Base-by-base conservation (phyloP, 2,329 filamentous ascomycete genomes). In the Aspergillus brasiliensis region DNA sequence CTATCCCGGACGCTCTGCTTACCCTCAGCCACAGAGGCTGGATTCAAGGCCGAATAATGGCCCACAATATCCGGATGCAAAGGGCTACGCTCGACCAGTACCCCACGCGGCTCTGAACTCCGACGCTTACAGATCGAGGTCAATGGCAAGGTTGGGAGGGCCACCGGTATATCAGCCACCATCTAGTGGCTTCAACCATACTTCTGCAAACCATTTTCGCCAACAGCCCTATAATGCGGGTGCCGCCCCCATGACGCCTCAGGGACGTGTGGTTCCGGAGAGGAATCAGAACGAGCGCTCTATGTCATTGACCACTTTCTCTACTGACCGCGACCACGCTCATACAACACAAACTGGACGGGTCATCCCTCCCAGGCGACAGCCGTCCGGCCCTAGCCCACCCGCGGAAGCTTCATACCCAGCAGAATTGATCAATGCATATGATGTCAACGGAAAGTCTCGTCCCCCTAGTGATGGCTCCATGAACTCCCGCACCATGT, bases 251-350 rank as follows among this genome's bases (percentile, higher is more conserved):
- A 96, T 92, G 51, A 99, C 95, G 2, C 91, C 93, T 8, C 93
- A 97, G 74, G 95, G 95, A 31, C 86, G 95, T 62, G 83, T 95
- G 37, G 92, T 99, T 8, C 95, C 95, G 1, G 93, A 97, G 73
- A 88, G 94, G 56, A 90, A 93, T 62, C 91, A 96, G 58, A 94
- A 98, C 69, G 94, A 98, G 76, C 87, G 95, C 59, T 88, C 95
- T 64, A 98, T 98, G 95, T 97, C 94, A 48, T 89, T 99, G 89
- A 95, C 90, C 5, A 91, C 91, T 8, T 91, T 92, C 67, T 84
- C 88, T 3, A 83, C 89, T 56, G 91, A 96, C 67, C 84, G 91
- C 69, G 82, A 92, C 47, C 90, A 95, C 75, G 78, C 81, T 11
- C 94, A 97, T 77, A 97, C 93, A 5, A 96, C 94, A 86, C 96